Evolutionary conservation across 768 basidiomycete species (phyloP).

Genomic region (Mycena metata): DNA sequence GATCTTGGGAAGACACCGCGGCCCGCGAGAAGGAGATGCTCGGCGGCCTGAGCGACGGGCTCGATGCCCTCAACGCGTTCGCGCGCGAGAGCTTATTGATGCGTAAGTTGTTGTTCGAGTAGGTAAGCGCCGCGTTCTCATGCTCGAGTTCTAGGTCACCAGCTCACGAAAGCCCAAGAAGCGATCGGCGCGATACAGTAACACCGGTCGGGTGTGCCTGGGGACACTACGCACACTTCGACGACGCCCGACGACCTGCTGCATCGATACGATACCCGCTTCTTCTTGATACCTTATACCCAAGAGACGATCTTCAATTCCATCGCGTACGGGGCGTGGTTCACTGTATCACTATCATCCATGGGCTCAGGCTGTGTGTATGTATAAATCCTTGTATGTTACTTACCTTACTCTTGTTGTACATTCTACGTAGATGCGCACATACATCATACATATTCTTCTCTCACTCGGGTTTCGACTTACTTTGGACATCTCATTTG

Average conservation of each 20-base stretch:
- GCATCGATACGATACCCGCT: slow-evolving; percentile 12
- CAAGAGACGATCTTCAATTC: slow-evolving; percentile 6
- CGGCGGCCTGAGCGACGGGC: slow-evolving; percentile 54
- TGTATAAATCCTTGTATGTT: neutral
- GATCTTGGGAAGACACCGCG: slow-evolving; percentile 45
- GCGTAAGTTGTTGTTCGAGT: slow-evolving; percentile 52
- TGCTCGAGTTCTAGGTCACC: slow-evolving; percentile 48
- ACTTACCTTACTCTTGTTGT: slow-evolving; percentile 8
- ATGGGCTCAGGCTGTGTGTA: slow-evolving; percentile 2
- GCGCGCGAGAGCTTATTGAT: slow-evolving; percentile 60
- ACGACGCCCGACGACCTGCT: too few relatives aligned
- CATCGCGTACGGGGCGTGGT: slow-evolving; percentile 10
- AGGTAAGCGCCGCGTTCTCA: slow-evolving; percentile 18
- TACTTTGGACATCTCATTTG: too few relatives aligned
- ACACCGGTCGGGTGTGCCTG: too few relatives aligned
- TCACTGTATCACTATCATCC: slow-evolving; percentile 24
- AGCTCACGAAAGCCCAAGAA: slow-evolving; percentile 61
- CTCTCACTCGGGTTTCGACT: too few relatives aligned
- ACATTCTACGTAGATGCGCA: neutral
- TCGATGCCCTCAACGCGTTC: slow-evolving; percentile 57
- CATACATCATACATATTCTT: too few relatives aligned
- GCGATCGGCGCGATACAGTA: slow-evolving; percentile 35
- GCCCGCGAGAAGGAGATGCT: slow-evolving; percentile 57
- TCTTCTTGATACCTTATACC: neutral
- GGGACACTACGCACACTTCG: too few relatives aligned